These are phyloP conservation scores for Thecaphora frezii DNA, from an alignment of 1,284 basidiomycete species.

Conservation along the genomic window DNA sequence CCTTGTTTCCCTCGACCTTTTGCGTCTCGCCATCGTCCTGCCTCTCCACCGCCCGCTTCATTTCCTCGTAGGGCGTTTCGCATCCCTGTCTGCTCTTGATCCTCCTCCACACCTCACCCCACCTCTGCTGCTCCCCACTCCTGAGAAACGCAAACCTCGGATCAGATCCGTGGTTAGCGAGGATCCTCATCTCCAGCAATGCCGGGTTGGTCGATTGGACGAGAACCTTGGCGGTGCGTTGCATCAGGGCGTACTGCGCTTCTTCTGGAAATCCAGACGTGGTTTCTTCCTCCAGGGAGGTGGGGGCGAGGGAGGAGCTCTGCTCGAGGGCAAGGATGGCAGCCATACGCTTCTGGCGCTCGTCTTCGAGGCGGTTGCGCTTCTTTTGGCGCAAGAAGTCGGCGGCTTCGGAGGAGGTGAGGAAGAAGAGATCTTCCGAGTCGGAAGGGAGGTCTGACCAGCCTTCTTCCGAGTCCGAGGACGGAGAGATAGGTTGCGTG, in stretches of 20 bases:
- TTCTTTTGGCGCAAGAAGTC: slow-evolving; percentile 6
- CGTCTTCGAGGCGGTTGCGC: slow-evolving; percentile 3
- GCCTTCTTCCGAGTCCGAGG: slow-evolving; percentile 3
- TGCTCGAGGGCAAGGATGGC: background rate
- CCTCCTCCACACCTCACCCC: background rate
- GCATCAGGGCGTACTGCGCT: slow-evolving; percentile 70
- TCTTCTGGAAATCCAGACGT: background rate
- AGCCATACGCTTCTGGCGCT: slow-evolving; percentile 2
- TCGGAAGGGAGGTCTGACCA: slow-evolving; percentile 27
- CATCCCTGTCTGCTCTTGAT: background rate
- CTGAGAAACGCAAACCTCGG: slow-evolving; percentile 74
- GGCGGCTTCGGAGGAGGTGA: slow-evolving; percentile 12
- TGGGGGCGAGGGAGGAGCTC: background rate
- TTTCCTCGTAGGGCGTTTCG: background rate
- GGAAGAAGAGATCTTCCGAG: slow-evolving; percentile 22
- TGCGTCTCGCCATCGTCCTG: background rate
- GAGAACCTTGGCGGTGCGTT: slow-evolving; percentile 72
- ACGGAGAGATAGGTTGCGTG: background rate
- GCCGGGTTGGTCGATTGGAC: slow-evolving; percentile 71
- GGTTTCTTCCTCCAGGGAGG: too few species aligned
- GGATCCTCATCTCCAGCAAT: slow-evolving; percentile 80
- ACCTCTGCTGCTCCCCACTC: background rate
- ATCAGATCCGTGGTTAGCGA: slow-evolving; percentile 76
- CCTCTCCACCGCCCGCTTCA: background rate
- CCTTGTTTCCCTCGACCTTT: background rate